Evolutionary conservation across 257 asterid species (phyloP).

Genomic region (Solanum chaucha): DNA sequence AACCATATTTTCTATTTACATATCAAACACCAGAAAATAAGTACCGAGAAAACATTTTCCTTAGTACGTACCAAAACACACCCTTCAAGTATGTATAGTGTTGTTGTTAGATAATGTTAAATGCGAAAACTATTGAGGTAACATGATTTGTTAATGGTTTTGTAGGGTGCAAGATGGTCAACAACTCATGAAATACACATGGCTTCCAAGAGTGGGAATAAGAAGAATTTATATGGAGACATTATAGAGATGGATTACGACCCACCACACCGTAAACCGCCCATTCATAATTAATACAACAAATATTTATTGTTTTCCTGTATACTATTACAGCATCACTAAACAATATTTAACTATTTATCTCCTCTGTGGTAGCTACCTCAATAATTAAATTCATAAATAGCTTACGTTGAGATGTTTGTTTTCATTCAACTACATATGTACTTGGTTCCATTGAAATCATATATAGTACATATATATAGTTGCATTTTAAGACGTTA

Average conservation of each 20-base stretch:
- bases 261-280: conserved; percentile 31
- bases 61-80: neutral
- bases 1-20: too few relatives aligned
- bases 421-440: neutral
- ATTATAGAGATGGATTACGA: conserved; percentile 22
- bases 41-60: too few relatives aligned
- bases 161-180: neutral
- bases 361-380: neutral
- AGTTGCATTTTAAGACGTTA: neutral
- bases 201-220: neutral
- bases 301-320: neutral
- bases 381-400: neutral
- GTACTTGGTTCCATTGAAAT: neutral
- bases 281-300: conserved; percentile 23
- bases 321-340: neutral
- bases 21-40: too few relatives aligned
- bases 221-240: neutral
- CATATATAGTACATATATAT: neutral
- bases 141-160: neutral
- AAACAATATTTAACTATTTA: neutral
- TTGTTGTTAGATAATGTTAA: neutral
- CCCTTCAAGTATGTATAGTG: neutral
- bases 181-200: neutral
- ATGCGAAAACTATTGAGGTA: neutral
- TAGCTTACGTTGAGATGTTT: neutral